phyloP scores from a whole-genome alignment of 345 rosid genomes.

The Bruguiera sexangula region DNA sequence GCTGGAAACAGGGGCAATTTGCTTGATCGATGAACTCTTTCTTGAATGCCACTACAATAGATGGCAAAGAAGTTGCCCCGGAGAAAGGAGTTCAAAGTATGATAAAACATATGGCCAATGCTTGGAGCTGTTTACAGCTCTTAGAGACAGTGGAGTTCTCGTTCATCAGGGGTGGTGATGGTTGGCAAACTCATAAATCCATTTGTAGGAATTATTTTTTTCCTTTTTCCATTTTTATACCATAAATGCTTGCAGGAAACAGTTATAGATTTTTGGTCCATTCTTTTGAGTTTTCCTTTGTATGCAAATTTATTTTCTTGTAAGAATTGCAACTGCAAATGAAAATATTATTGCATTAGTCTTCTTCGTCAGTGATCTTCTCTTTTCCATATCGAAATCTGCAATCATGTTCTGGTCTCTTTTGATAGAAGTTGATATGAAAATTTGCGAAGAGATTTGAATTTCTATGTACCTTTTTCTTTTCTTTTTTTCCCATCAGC shows the following conservation, averaged over 20 bases:
- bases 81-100: conserved; percentile 82
- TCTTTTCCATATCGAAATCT: background rate
- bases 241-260: conserved; percentile 15
- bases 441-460: too few species aligned
- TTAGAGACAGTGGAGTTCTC: conserved; percentile 81
- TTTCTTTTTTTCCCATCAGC: too few species aligned
- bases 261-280: conserved; percentile 15
- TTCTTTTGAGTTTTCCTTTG: conserved; percentile 13
- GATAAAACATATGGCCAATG: conserved; percentile 82
- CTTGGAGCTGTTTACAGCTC: conserved; percentile 67
- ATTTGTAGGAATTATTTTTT: conserved; percentile 10
- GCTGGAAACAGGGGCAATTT: conserved; percentile 76
- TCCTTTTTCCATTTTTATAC: background rate
- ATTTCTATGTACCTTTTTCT: too few species aligned
- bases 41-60: conserved; percentile 97
- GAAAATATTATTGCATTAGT: conserved; percentile 15
- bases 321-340: conserved; percentile 37
- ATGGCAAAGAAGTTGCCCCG: conserved; percentile 99
- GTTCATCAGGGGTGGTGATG: conserved; percentile 98
- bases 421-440: too few species aligned
- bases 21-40: conserved; percentile 84
- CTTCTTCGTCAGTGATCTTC: background rate
- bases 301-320: conserved; percentile 31
- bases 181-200: background rate
- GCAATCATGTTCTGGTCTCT: too few species aligned